These are phyloP conservation scores for Mycena pura DNA, from an alignment of 768 basidiomycete genomes.

Conservation along the genomic window DNA sequence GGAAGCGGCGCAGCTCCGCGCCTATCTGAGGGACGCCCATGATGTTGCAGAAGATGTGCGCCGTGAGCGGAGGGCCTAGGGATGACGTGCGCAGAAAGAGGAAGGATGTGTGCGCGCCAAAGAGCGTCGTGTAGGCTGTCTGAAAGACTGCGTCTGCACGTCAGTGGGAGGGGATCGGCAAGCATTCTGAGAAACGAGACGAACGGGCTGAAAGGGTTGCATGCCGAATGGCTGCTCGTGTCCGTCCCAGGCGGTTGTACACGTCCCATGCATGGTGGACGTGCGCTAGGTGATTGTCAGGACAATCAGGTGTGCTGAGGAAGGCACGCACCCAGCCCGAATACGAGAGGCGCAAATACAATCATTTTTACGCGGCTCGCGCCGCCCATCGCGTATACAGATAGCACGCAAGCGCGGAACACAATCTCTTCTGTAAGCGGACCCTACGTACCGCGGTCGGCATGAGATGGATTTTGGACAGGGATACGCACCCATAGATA, in stretches of 20 bases:
- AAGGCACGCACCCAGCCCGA: conserved; percentile 76
- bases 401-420: conserved; percentile 85
- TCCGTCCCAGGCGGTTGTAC: conserved; percentile 78
- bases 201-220: conserved; percentile 65
- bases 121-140: conserved; percentile 88
- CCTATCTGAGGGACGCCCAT: conserved; percentile 86
- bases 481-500: conserved; percentile 53
- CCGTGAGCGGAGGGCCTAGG: conserved; percentile 73
- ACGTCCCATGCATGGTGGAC: conserved; percentile 91
- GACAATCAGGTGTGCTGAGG: neutral
- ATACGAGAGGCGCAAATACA: conserved; percentile 82
- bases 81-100: conserved; percentile 89
- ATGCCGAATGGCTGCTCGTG: conserved; percentile 61
- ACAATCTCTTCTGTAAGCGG: conserved; percentile 94
- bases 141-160: conserved; percentile 72
- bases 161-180: neutral
- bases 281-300: conserved; percentile 74
- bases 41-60: conserved; percentile 92
- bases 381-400: conserved; percentile 73
- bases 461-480: neutral
- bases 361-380: conserved; percentile 65
- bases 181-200: conserved; percentile 31
- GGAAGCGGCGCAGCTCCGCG: conserved; percentile 61
- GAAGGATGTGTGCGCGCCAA: conserved; percentile 88
- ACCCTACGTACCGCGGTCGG: conserved; percentile 54